Evolutionary conservation across 768 basidiomycete genomes (phyloP).

Genomic region (Mycena floridula): DNA sequence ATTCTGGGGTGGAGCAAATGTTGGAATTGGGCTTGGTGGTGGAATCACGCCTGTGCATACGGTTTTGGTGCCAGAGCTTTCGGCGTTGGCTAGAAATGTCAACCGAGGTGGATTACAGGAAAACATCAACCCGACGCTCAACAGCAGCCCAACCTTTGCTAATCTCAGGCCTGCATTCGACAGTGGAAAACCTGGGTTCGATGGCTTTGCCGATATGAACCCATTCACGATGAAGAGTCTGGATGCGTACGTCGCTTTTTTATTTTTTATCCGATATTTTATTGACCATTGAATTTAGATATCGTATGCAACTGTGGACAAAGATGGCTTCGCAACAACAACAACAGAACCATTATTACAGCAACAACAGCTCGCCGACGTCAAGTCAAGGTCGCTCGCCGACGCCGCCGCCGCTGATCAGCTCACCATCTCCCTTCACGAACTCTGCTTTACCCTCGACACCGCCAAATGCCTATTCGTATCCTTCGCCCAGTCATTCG

Average conservation of each 20-base stretch:
- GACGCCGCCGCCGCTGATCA: not conserved
- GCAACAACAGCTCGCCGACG: not conserved
- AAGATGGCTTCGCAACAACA: constrained; percentile 69
- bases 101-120: constrained; percentile 42
- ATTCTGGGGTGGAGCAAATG: constrained; percentile 79
- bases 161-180: constrained; percentile 9
- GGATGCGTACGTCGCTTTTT: constrained; percentile 53
- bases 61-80: constrained; percentile 69
- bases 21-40: constrained; percentile 31
- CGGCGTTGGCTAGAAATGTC: not conserved
- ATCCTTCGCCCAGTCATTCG: not conserved
- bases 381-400: not conserved
- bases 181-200: constrained; percentile 48
- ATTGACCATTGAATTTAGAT: constrained; percentile 27
- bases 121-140: constrained; percentile 76
- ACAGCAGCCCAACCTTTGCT: constrained; percentile 22
- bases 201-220: constrained; percentile 73
- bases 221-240: constrained; percentile 85
- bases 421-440: constrained; percentile 5
- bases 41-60: constrained; percentile 84
- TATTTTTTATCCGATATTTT: constrained; percentile 5
- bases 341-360: not conserved
- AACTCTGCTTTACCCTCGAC: constrained; percentile 1
- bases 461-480: too few relatives aligned
- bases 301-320: constrained; percentile 90